Percentiles rank a stretch among this genome's conserved stretches.
These are phyloP conservation scores for Anthostomella pinea DNA, from an alignment of 2,329 filamentous ascomycete genomes.

Conservation along the genomic window DNA sequence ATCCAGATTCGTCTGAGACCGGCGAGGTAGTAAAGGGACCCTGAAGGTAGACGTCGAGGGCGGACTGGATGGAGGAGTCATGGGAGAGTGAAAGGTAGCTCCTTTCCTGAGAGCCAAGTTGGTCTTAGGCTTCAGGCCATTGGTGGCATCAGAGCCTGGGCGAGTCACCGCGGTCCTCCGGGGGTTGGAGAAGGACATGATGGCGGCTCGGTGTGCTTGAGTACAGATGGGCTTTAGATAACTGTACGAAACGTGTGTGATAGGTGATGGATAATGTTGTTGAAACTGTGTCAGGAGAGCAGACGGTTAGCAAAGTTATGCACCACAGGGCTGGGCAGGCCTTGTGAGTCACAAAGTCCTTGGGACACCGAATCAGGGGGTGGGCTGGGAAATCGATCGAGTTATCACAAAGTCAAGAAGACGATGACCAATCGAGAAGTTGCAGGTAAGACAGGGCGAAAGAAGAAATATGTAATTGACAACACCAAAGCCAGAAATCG, in stretches of 20 bases:
- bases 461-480: background rate
- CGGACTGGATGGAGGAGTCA: constrained; percentile 39
- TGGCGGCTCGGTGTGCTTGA: constrained; percentile 30
- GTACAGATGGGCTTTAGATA: constrained; percentile 17
- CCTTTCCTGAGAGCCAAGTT: constrained; percentile 65
- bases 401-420: constrained; percentile 23
- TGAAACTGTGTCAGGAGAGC: constrained; percentile 26
- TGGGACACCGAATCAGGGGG: constrained; percentile 22
- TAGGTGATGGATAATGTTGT: constrained; percentile 13
- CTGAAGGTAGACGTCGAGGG: constrained; percentile 35
- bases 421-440: constrained; percentile 27
- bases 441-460: constrained; percentile 4
- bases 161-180: constrained; percentile 45
- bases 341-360: constrained; percentile 33
- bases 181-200: constrained; percentile 49
- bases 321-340: constrained; percentile 25
- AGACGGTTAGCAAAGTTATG: constrained; percentile 30
- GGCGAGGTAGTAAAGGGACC: constrained; percentile 56
- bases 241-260: constrained; percentile 13
- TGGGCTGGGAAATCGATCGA: constrained; percentile 24
- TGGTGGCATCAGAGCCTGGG: constrained; percentile 38
- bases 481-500: constrained; percentile 1
- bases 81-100: constrained; percentile 62
- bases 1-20: constrained; percentile 68
- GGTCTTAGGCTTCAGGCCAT: constrained; percentile 49